These are phyloP conservation scores for Phytophthora fragariaefolia DNA, from an alignment of 352 stramenopile genomes.

Conservation along the genomic window DNA sequence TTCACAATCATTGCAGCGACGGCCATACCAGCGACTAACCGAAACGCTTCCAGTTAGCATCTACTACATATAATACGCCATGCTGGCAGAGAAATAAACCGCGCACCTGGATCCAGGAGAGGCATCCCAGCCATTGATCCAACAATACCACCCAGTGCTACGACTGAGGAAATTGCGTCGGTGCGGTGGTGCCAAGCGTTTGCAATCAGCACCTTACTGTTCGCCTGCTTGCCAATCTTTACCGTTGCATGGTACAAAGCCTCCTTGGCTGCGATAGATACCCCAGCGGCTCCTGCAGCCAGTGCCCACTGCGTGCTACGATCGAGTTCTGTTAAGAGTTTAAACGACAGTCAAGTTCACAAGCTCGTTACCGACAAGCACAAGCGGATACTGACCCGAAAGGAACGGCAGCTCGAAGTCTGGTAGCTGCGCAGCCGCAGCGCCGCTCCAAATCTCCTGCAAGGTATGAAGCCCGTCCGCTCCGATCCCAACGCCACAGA, in stretches of 20 bases:
- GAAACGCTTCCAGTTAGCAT: background rate
- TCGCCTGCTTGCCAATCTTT: slow-evolving; percentile 90
- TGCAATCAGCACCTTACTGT: slow-evolving; percentile 96
- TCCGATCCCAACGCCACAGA: slow-evolving; percentile 75
- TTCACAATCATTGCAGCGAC: slow-evolving; percentile 92
- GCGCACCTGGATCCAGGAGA: slow-evolving; percentile 72
- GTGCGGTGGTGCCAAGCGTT: slow-evolving; percentile 97
- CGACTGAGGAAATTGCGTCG: slow-evolving; percentile 91
- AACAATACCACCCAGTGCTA: slow-evolving; percentile 82
- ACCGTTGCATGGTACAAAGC: slow-evolving; percentile 94
- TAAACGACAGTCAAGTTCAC: background rate
- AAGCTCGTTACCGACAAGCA: background rate
- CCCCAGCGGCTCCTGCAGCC: slow-evolving; percentile 81
- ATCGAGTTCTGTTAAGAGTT: slow-evolving; percentile 47
- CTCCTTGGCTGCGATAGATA: slow-evolving; percentile 95
- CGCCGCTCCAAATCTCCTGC: slow-evolving; percentile 68
- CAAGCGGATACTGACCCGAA: slow-evolving; percentile 43
- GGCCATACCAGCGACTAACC: slow-evolving; percentile 75
- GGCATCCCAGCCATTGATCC: slow-evolving; percentile 74
- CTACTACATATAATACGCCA: background rate
- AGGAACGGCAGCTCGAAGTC: slow-evolving; percentile 58
- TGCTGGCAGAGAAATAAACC: background rate
- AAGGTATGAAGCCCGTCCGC: slow-evolving; percentile 75
- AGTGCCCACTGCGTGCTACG: slow-evolving; percentile 66
- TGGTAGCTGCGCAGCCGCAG: slow-evolving; percentile 28